Evolutionary conservation across 2,329 filamentous ascomycete genomes (phyloP).

Genomic region (Zasmidium citrigriseum): DNA sequence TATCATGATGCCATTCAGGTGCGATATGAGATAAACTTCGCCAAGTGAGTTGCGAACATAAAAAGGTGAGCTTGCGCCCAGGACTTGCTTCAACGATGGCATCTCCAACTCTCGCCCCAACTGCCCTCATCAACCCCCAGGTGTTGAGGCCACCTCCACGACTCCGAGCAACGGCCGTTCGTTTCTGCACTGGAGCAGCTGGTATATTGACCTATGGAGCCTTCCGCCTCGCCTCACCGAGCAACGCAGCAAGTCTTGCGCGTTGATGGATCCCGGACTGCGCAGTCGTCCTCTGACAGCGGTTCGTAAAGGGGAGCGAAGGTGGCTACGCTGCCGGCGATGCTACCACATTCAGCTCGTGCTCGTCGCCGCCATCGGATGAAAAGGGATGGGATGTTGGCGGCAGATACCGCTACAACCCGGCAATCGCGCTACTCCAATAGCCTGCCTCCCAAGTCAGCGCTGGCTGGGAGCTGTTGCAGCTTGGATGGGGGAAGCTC

Average conservation of each 20-base stretch:
- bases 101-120: not conserved
- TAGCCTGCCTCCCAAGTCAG: not conserved
- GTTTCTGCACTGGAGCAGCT: not conserved
- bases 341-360: constrained; percentile 2
- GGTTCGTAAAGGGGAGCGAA: not conserved
- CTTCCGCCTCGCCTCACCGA: constrained; percentile 6
- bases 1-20: constrained; percentile 2
- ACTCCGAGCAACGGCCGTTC: constrained; percentile 6
- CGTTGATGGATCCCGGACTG: not conserved
- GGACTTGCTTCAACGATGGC: not conserved
- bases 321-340: not conserved
- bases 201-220: not conserved
- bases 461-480: not conserved
- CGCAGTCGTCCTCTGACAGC: not conserved
- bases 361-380: not conserved
- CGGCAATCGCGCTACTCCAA: constrained; percentile 6
- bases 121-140: not conserved
- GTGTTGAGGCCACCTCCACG: not conserved
- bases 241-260: not conserved
- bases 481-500: not conserved
- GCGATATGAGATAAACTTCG: constrained; percentile 1
- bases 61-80: not conserved
- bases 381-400: not conserved
- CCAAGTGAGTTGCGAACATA: not conserved
- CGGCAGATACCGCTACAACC: constrained; percentile 1